Evolutionary conservation across 139 green algal genomes (phyloP), one percentile per base, ranked within the genome.

Genomic region (Chlorella sp.): DNA sequence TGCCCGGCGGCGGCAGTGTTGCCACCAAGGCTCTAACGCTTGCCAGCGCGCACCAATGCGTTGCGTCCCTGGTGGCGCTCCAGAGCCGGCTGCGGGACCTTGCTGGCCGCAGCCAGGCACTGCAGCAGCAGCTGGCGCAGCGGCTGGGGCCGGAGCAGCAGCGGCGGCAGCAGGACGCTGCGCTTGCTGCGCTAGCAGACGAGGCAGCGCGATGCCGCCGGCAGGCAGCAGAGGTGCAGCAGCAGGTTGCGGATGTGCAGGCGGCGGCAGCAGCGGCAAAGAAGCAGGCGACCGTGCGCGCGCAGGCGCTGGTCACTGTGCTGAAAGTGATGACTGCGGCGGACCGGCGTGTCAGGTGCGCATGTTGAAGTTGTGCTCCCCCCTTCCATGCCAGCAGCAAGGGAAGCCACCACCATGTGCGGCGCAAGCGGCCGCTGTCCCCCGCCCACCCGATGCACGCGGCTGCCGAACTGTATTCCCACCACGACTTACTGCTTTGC

Each of bases 251-350:
- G 11, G 77, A 76, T 72, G 69, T 82, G 72, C 72, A 80, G 83
- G 41, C 79, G 26, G 83, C 34, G 44, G 51, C 70, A 8, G 75
- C 48, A 41, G 74, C 56, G 2, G 76, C 62, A 54, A 19, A 24
- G n/a, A 81, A 76, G 48, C 54, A 58, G 70, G 87, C 81, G 60
- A 69, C 69, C 32, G 77, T 78, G 20, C 69, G 74, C 17, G 28
- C 79, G 32, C 85, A 89, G 69, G 85, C 85, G n/a, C 78, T 87
- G 56, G 70, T 87, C 20, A 81, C 85, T 7, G 70, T 81, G 19
- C 58, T 89, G 24, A 68, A 84, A 44, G 80, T 82, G 13, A 73
- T 86, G 85, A 54, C 83, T 48, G 69, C 48, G 4, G 75, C 85
- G 20, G 60, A 81, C 38, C 11, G 74, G 67, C 88, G 85, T 24